Evolutionary conservation across 371 early-diverging fungal genomes (phyloP).

Genomic region (Mortierella sp.): DNA sequence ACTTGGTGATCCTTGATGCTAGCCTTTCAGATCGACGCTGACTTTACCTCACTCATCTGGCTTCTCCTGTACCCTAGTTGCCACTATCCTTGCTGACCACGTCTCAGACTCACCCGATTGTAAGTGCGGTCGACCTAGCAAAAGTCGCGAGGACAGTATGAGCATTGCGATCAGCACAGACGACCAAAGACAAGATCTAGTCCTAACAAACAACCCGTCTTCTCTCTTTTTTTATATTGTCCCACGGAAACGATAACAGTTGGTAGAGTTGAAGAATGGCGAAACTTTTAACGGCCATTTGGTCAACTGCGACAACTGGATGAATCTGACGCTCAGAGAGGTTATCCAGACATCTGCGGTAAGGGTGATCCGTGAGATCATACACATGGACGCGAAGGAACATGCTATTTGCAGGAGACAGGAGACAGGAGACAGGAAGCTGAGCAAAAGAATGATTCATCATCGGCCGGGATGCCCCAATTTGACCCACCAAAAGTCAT

Average conservation of each 20-base stretch:
- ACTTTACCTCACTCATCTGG: neutral
- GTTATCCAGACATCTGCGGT: conserved; percentile 93
- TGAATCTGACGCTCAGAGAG: conserved; percentile 96
- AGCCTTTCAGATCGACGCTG: neutral
- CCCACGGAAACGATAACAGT: conserved; percentile 45
- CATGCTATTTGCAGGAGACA: neutral
- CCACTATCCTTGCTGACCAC: conserved; percentile 92
- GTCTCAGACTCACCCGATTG: conserved; percentile 90
- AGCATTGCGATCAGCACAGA: too few relatives aligned
- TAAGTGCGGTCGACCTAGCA: conserved; percentile 28
- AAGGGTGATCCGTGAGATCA: conserved; percentile 31
- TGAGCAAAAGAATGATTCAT: too few relatives aligned
- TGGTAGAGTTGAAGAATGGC: conserved; percentile 98
- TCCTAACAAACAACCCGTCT: neutral
- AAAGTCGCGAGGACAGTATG: too few relatives aligned
- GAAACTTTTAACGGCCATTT: conserved; percentile 98
- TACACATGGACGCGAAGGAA: neutral
- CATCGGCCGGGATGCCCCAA: too few relatives aligned
- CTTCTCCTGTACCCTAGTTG: conserved; percentile 62
- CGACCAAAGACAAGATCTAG: too few relatives aligned
- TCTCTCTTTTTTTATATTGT: conserved; percentile 5
- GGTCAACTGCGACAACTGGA: conserved; percentile 96
- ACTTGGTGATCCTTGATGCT: neutral
- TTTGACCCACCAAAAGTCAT: too few relatives aligned
- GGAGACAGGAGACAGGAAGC: too few relatives aligned